Percentiles rank a stretch among this genome's conserved stretches.
Evolutionary conservation across 345 rosid genomes (phyloP).

Genomic region (Lepidium didymum): DNA sequence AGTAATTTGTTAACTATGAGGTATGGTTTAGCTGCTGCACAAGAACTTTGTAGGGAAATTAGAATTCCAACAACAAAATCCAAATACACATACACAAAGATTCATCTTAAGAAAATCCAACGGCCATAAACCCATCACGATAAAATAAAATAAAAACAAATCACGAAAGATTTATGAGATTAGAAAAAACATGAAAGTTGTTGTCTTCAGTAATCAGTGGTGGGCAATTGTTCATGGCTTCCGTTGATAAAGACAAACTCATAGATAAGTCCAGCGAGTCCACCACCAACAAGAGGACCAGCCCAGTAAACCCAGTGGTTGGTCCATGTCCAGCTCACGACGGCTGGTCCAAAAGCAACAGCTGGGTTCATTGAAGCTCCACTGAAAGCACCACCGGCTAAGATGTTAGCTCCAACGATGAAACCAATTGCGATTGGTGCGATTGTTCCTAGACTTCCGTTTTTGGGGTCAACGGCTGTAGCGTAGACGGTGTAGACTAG

Average conservation of each 20-base stretch:
- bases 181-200: not conserved
- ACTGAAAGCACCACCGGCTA: conserved; percentile 79
- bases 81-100: conserved; percentile 21
- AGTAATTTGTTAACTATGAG: not conserved
- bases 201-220: conserved; percentile 52
- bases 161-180: not conserved
- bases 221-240: conserved; percentile 61
- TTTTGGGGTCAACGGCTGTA: conserved; percentile 89
- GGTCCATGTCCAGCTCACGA: conserved; percentile 84
- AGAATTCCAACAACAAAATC: conserved; percentile 17
- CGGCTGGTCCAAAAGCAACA: conserved; percentile 87
- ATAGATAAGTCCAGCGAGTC: conserved; percentile 73
- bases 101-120: conserved; percentile 18
- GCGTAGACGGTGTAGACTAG: conserved; percentile 90
- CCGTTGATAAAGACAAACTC: conserved; percentile 53
- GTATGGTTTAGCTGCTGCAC: conserved; percentile 8
- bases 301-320: conserved; percentile 97
- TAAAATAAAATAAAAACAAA: conserved; percentile 8
- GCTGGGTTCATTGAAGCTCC: conserved; percentile 99
- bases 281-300: conserved; percentile 85
- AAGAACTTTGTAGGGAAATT: conserved; percentile 2
- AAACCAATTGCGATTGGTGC: conserved; percentile 93
- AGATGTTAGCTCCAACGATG: conserved; percentile 85
- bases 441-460: conserved; percentile 54
- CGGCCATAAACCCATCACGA: conserved; percentile 14